phyloP scores from a whole-genome alignment of 805 yeast genomes.

The Blastobotrys peoriensis region DNA sequence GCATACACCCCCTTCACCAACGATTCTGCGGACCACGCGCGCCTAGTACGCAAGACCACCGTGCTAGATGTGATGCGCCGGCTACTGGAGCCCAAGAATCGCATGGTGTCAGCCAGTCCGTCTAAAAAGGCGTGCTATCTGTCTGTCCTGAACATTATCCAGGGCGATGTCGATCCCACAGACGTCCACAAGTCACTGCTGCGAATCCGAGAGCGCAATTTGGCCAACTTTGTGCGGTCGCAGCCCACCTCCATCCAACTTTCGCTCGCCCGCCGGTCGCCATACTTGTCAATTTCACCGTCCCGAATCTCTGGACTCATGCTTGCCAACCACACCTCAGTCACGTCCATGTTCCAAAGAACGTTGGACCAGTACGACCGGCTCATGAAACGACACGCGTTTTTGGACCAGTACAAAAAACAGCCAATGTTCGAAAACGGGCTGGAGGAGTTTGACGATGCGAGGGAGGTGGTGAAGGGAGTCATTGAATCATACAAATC shows the following conservation, averaged over 20 bases:
- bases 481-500: conserved; percentile 73
- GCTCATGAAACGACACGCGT: conserved; percentile 74
- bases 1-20: conserved; percentile 69
- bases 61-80: conserved; percentile 84
- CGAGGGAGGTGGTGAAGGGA: conserved; percentile 67
- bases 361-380: conserved; percentile 74
- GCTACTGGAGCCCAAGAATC: conserved; percentile 66
- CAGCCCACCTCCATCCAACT: conserved; percentile 72
- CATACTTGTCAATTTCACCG: conserved; percentile 42
- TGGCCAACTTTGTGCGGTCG: conserved; percentile 77
- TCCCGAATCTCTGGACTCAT: conserved; percentile 68
- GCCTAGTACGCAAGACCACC: conserved; percentile 59
- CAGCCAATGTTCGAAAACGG: conserved; percentile 36
- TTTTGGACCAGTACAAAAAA: conserved; percentile 65
- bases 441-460: conserved; percentile 69
- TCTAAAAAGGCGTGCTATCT: conserved; percentile 49
- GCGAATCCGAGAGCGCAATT: conserved; percentile 36
- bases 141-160: conserved; percentile 63
- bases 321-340: conserved; percentile 76
- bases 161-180: conserved; percentile 58
- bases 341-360: conserved; percentile 58
- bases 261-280: conserved; percentile 69
- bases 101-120: conserved; percentile 52
- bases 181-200: conserved; percentile 52
- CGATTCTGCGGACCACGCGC: conserved; percentile 55